Base-by-base conservation (phyloP, 1,284 basidiomycete genomes). In the Entoloma clypeatum region DNA sequence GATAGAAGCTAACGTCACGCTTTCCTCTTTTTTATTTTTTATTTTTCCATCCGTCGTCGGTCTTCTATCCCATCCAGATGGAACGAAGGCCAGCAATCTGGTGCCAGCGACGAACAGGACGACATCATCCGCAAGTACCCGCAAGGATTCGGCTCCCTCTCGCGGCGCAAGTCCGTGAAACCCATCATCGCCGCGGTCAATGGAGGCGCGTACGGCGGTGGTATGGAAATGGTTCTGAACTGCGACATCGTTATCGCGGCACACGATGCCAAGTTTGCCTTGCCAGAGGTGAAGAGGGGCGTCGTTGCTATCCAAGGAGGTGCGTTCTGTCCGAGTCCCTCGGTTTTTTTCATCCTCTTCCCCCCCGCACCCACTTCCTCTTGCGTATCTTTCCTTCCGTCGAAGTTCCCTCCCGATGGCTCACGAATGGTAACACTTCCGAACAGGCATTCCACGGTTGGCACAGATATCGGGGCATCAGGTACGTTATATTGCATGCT, bases 121-220 rank as follows among this genome's bases (percentile, higher is more conserved):
- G 38, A 50, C 11, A 44, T 72, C 17, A 60, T 65, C 1, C 43
- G 57, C 1, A n/a, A n/a, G n/a, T 67, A 74, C 23, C 47, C 65
- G 0, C 67, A 87, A 50, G 91, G 89, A 2, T 92, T 93, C 57
- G 91, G 76, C 0, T 77, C 81, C 9, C 63, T 93, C 38, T 87
- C 86, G 3, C 76, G 83, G 22, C 71, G 88, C 2, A 72, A 75
- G 36, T 77, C 75, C 7, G 70, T 65, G 44, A 92, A 93, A 57
- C 87, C 88, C 6, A 77, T 91, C 48, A 85, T 93, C 37, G 86
- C 87, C 13, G 89, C 90, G 2, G 83, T 92, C 1, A 81, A 85
- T 51, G 90, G 90, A 9, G 73, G 80, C 21, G 81, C 86, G 3
- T 84, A 83, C 49, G 91, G 90, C 9, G 91, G 90, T 4, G 91